Evolutionary conservation across 495 filamentous ascomycete species (phyloP), one percentile per base, ranked within the genome.

Genomic region (Sporormia fimetaria): DNA sequence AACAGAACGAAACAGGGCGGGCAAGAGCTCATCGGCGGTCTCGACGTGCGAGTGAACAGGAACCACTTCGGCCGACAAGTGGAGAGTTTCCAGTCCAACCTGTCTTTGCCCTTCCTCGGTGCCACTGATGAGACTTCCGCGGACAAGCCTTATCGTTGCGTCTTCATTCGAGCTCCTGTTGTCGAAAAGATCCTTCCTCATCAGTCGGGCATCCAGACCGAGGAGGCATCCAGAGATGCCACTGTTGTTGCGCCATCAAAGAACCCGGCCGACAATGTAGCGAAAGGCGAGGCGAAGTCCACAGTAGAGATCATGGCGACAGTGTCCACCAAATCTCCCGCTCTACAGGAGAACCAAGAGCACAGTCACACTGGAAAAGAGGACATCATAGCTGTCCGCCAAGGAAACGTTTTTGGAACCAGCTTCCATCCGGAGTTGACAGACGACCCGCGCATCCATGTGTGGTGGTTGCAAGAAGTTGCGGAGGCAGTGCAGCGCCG

Each of bases 371-470:
- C 69, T 3, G 66, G 71, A 17, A 68, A 69, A 44, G 69, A 78
- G 10, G 84, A 93, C 53, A 86, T 98, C 31, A 74, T 98, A 33
- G 90, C 90, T 6, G 83, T 98, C 30, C 69, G 73, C 42, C 88
- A 96, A 62, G 83, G 83, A 9, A 95, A 96, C 64, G 84, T 94
- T 1, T 87, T 98, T 44, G 92, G 86, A 4, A 96, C 86, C 5
- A 94, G 87, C 57, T 98, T 96, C 56, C 92, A 98, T 56, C 90
- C 92, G 0, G 92, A 98, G 60, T 61, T 98, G 56, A 98, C 88
- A 16, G 76, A 75, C 16, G 90, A 98, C 60, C 66, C 74, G 42
- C 70, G 90, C 52, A 95, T 96, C 52, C 90, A 98, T 62, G 63
- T 74, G 3, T 98, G 90, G 90, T 98, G 90, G 90, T 54, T 98